phyloP scores from a whole-genome alignment of 192 early-diverging fungal species.

The Coemansia asiatica region DNA sequence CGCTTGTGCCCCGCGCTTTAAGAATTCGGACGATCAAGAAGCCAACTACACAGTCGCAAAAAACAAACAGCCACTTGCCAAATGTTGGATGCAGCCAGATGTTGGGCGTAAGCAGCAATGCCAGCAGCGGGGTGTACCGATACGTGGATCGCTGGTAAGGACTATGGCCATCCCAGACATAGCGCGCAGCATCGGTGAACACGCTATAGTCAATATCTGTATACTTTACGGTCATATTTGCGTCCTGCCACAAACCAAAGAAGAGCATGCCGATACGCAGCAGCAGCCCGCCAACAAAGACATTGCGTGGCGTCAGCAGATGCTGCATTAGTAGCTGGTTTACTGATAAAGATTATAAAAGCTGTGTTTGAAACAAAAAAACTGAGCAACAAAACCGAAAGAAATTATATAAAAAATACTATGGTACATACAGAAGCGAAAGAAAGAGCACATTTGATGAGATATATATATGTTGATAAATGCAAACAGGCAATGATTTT shows the following conservation, averaged over 20 bases:
- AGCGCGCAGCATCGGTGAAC: constrained; percentile 90
- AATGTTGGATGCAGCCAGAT: constrained; percentile 69
- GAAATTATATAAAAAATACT: no score
- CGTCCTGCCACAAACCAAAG: constrained; percentile 90
- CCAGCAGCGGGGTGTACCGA: constrained; percentile 96
- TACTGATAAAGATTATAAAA: neutral
- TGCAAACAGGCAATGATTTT: no score
- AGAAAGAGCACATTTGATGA: no score
- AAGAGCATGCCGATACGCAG: constrained; percentile 68
- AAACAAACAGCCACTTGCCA: constrained; percentile 92
- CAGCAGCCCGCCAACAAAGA: constrained; percentile 44
- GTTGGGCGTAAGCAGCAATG: constrained; percentile 84
- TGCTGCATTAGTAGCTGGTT: constrained; percentile 2
- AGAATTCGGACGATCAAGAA: constrained; percentile 57
- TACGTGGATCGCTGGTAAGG: constrained; percentile 94
- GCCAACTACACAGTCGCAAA: constrained; percentile 78
- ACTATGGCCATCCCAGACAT: constrained; percentile 66
- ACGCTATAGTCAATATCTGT: constrained; percentile 98
- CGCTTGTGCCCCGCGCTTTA: constrained; percentile 59
- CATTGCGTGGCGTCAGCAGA: constrained; percentile 35
- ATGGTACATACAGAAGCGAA: no score
- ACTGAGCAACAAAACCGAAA: neutral
- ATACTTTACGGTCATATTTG: constrained; percentile 87
- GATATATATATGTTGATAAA: no score
- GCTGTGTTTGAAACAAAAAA: no score